Percentiles rank a stretch among this genome's conserved stretches.
Conservation (phyloP, 2,329 filamentous ascomycete species). For the Alternaria brassicae region DNA sequence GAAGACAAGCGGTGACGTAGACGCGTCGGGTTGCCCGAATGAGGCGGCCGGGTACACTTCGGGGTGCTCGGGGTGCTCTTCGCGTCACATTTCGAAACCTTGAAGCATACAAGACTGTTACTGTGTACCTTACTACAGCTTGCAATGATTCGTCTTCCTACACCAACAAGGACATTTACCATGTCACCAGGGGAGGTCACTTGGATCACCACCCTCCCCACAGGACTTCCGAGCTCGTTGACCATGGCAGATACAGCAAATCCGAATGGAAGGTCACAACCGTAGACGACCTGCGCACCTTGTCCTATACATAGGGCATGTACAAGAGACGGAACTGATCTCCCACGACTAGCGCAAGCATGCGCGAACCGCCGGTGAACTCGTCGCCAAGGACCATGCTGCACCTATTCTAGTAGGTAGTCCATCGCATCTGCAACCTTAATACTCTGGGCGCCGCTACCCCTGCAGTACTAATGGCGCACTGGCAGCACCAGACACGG, state of each 20-base stretch:
- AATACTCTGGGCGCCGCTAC: not conserved
- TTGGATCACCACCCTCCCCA: not conserved
- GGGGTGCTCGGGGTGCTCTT: not conserved
- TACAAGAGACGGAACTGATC: not conserved
- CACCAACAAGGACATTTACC: not conserved
- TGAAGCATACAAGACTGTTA: not conserved
- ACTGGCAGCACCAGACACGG: not conserved
- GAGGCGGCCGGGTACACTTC: not conserved
- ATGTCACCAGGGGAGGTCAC: not conserved
- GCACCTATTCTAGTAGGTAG: too few species aligned
- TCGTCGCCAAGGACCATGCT: slow-evolving; percentile 3
- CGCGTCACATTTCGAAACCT: not conserved
- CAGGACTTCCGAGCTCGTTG: not conserved
- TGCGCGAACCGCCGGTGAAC: slow-evolving; percentile 6
- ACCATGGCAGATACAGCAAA: not conserved
- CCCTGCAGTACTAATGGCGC: not conserved
- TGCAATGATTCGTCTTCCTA: not conserved
- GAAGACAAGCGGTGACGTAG: slow-evolving; percentile 16
- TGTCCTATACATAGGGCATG: not conserved
- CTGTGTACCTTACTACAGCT: not conserved
- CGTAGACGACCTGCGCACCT: too few species aligned
- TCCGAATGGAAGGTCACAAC: not conserved
- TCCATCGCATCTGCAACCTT: slow-evolving; percentile 6
- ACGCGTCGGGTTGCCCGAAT: slow-evolving; percentile 7
- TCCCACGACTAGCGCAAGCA: slow-evolving; percentile 1